Evolutionary conservation across 176 grass and related monocot genomes (phyloP), one percentile per base, ranked within the genome.

Genomic region (Poa annua): DNA sequence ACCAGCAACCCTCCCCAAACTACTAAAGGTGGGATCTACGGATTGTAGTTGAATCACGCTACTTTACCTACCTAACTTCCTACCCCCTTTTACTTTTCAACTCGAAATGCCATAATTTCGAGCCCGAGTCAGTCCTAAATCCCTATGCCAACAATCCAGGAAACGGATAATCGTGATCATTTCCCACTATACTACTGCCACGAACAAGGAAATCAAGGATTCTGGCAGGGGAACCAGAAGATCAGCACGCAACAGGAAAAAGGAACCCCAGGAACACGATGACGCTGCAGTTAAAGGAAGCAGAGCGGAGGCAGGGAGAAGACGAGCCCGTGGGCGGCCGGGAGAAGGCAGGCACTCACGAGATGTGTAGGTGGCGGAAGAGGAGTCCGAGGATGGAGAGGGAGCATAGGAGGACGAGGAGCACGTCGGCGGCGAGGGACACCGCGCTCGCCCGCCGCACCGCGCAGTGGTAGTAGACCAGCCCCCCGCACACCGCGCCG

Each of bases 291-390:
- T 36, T 21, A 68, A 49, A n/a, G n/a, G n/a, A n/a, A 53, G 45
- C 17, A 25, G 44, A 48, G 19, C n/a, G 3, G 32, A 29, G 42
- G 49, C 66, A 73, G 5, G n/a, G 55, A 59, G 50, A 2, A 7
- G 21, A 36, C 7, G 12, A 34, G 9, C 4, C 7, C n/a, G 11
- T 1, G 47, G 13, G 11, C 59, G 12, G 25, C 25, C 60, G 25
- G n/a, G 36, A 8, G 21, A 15, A 15, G 49, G 66, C 7, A 17
- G 36, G n/a, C 11, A 34, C 93, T 63, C 57, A 98, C 93, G 93
- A 93, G 91, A 99, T 96, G 77, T 90, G 90, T 8, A 99, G 89
- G 91, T 99, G 93, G 50, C 93, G 91, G 84, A 99, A 96, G 78
- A 99, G 89, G 56, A 95, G 84, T 42, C 93, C 96, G 63, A 99